Evolutionary conservation across 2,329 filamentous ascomycete genomes (phyloP), one percentile per base, ranked within the genome.

Genomic region (Arthrobotrys sinensis): DNA sequence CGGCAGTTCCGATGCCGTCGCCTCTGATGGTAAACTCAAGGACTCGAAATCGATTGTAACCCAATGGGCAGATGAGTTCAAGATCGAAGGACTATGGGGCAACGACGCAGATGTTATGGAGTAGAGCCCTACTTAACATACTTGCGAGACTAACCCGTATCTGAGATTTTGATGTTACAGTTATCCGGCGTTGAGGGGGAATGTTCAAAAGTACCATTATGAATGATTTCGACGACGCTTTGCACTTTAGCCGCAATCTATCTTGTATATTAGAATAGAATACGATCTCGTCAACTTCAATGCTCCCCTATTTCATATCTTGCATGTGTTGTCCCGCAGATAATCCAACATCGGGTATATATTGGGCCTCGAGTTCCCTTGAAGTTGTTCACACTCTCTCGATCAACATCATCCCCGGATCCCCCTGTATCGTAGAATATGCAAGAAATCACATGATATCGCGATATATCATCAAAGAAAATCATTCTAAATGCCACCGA

Each of bases 61-160:
- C 10, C 91, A 96, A 84, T 97, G 95, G 94, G 93, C 94, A 6
- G 90, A 93, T 82, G 95, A 98, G 85, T 98, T 99, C 85, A 94
- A 95, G 86, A 88, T 99, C 7, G 96, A 97, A 79, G 96, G 93
- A 1, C 86, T 99, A 12, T 98, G 93, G 92, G 93, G 75, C 11
- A 64, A 78, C 46, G 66, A 77, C 57, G 62, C 62, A 4, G 40
- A 46, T 38, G 46, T 68, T 55, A 45, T 19, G 21, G 75, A 78
- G 45, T 78, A 72, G 45, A 45, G 7, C 36, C 46, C 32, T 11
- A 24, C 10, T 19, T 55, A 63, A 38, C 24, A 57, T 36, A 7
- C 21, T 5, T 10, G 50, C 16, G 32, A 8, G 24, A 28, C 24
- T 28, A 4, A 16, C 50, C 11, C 32, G 43, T 38, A 52, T 38